Conservation (phyloP, 306 rosid genomes). For the Rosa rugosa region DNA sequence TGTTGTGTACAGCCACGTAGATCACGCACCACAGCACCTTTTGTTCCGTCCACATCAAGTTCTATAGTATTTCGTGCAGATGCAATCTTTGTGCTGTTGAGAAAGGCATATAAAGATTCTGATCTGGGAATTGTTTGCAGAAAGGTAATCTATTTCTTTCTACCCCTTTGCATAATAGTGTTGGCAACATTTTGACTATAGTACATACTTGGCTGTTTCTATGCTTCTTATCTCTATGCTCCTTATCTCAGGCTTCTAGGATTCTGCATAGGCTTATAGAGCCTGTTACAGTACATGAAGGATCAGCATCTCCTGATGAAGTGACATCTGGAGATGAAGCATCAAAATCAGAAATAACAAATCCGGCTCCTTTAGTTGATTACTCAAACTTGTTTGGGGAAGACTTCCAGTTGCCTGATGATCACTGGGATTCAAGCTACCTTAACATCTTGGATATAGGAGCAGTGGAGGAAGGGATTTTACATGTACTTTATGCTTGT, state of each 20-base stretch:
- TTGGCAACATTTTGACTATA: constrained; percentile 24
- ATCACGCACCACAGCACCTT: constrained; percentile 66
- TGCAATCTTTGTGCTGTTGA: constrained; percentile 70
- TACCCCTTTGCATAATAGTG: constrained; percentile 4
- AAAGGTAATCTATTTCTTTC: constrained; percentile 52
- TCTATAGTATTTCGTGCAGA: constrained; percentile 73
- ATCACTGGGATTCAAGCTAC: constrained; percentile 75
- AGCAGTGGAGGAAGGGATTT: constrained; percentile 88
- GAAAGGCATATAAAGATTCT: constrained; percentile 84
- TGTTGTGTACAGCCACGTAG: constrained; percentile 69
- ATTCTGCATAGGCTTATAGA: constrained; percentile 67
- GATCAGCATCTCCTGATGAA: constrained; percentile 52
- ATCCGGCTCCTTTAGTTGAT: constrained; percentile 50
- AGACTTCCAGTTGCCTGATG: constrained; percentile 69
- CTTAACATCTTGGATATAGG: constrained; percentile 73
- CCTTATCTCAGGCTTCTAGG: constrained; percentile 70
- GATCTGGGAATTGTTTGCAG: constrained; percentile 78
- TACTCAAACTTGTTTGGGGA: constrained; percentile 86
- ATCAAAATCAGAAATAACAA: constrained; percentile 47
- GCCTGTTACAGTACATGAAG: constrained; percentile 54
- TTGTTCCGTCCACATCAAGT: constrained; percentile 53
- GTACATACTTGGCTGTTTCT: constrained; percentile 18
- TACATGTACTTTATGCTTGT: constrained; percentile 85
- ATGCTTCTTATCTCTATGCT: constrained; percentile 34
- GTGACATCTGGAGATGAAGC: constrained; percentile 49